A percentile compares a stretch with the other conserved stretches of the same genome.
Conservation (phyloP, 345 rosid genomes). For the Odontarrhena argentea region DNA sequence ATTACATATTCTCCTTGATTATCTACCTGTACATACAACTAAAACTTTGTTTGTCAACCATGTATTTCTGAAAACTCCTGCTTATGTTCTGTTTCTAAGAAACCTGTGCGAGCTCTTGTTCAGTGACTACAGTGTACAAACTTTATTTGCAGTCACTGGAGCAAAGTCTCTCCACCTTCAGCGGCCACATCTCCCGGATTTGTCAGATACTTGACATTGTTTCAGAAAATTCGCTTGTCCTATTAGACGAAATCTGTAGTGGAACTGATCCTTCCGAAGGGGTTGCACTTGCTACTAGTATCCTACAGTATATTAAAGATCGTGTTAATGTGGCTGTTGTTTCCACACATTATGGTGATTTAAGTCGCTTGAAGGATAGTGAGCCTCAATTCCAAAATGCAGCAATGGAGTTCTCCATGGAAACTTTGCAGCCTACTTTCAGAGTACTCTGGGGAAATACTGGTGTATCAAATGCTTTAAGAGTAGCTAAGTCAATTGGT, state of each 20-base stretch:
- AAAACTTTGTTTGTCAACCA: not conserved
- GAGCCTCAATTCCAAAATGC: constrained; percentile 79
- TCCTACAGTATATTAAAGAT: constrained; percentile 65
- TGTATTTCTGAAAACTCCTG: not conserved
- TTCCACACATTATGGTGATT: constrained; percentile 89
- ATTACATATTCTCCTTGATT: constrained; percentile 31
- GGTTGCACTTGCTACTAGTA: constrained; percentile 80
- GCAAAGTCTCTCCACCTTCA: constrained; percentile 88
- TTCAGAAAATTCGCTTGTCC: constrained; percentile 79
- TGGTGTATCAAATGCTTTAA: constrained; percentile 85
- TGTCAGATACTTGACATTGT: constrained; percentile 68
- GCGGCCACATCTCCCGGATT: constrained; percentile 81
- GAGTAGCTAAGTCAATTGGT: constrained; percentile 80
- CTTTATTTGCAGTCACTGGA: constrained; percentile 76
- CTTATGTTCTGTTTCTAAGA: not conserved
- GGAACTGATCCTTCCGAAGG: constrained; percentile 99
- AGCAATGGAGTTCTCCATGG: constrained; percentile 89
- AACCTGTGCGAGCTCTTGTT: not conserved
- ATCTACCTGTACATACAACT: constrained; percentile 2
- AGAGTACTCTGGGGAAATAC: constrained; percentile 80
- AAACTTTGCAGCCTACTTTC: constrained; percentile 80
- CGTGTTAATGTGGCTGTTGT: constrained; percentile 68
- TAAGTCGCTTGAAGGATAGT: constrained; percentile 76
- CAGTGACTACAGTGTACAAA: not conserved
- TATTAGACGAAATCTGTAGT: constrained; percentile 88